Percentiles rank a stretch among this genome's conserved stretches.
These are phyloP conservation scores for Geopyxis carbonaria DNA, from an alignment of 495 filamentous ascomycete genomes.

Conservation along the genomic window DNA sequence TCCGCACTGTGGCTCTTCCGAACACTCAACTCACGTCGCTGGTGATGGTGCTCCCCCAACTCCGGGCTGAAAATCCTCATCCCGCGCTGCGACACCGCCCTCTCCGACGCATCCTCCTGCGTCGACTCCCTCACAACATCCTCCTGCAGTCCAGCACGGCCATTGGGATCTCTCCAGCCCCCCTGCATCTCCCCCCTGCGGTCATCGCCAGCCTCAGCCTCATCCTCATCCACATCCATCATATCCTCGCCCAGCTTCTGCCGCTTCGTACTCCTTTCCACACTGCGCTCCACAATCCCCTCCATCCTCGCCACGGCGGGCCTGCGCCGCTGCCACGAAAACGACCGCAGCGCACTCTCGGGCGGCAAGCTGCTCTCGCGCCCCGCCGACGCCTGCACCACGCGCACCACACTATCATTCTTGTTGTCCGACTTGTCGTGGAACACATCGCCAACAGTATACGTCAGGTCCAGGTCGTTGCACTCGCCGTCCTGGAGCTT, in stretches of 20 bases:
- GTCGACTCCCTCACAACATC: not conserved
- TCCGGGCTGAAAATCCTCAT: slow-evolving; percentile 1
- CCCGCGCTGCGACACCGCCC: too few relatives aligned
- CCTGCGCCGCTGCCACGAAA: not conserved
- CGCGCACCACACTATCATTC: slow-evolving; percentile 15
- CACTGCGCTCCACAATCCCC: not conserved
- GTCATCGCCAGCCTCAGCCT: not conserved
- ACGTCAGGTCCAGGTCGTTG: slow-evolving; percentile 22
- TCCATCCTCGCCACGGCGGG: too few relatives aligned
- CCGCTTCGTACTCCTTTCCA: not conserved
- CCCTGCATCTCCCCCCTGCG: not conserved
- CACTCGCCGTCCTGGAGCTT: slow-evolving; percentile 19
- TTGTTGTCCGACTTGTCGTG: slow-evolving; percentile 16
- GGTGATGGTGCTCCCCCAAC: not conserved
- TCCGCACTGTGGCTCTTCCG: not conserved
- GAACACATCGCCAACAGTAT: slow-evolving; percentile 21
- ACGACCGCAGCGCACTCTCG: slow-evolving; percentile 14
- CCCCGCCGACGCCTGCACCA: slow-evolving; percentile 11
- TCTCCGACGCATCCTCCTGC: not conserved
- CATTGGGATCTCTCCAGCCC: not conserved
- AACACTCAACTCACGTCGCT: not conserved
- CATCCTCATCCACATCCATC: slow-evolving; percentile 6
- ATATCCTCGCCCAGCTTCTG: slow-evolving; percentile 4
- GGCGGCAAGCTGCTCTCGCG: slow-evolving; percentile 18
- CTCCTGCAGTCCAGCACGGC: not conserved